These are phyloP conservation scores for Pseudoturritis turrita DNA, from an alignment of 345 rosid genomes.

Conservation along the genomic window DNA sequence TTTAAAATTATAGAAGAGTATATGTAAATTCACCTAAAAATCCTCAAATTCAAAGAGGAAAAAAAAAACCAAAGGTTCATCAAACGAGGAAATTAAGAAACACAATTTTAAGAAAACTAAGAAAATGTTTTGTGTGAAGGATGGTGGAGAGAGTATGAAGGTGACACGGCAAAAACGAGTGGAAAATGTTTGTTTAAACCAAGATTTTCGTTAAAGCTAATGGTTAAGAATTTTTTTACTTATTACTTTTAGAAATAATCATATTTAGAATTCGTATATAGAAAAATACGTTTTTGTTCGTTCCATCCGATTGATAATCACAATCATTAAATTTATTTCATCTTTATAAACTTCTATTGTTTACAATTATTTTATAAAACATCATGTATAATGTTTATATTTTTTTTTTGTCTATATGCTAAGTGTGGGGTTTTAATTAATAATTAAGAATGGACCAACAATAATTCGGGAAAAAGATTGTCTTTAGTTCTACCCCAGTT, in stretches of 20 bases:
- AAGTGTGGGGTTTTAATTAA: too few relatives aligned
- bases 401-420: neutral
- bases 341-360: neutral
- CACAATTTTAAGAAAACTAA: constrained; percentile 30
- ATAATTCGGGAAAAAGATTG: neutral
- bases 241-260: constrained; percentile 27
- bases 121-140: constrained; percentile 30
- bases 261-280: constrained; percentile 17
- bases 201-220: constrained; percentile 35
- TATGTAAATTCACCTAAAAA: neutral
- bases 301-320: neutral
- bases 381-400: neutral
- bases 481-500: too few relatives aligned
- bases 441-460: neutral
- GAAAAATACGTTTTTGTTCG: neutral
- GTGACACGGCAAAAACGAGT: constrained; percentile 23
- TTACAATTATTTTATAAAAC: neutral
- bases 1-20: neutral
- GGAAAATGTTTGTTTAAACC: constrained; percentile 30
- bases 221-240: constrained; percentile 26
- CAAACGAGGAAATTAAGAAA: constrained; percentile 13
- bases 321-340: neutral
- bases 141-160: constrained; percentile 21
- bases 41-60: neutral
- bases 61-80: constrained; percentile 1